Conservation (phyloP, 83 land plant species). For the Picea abies region DNA sequence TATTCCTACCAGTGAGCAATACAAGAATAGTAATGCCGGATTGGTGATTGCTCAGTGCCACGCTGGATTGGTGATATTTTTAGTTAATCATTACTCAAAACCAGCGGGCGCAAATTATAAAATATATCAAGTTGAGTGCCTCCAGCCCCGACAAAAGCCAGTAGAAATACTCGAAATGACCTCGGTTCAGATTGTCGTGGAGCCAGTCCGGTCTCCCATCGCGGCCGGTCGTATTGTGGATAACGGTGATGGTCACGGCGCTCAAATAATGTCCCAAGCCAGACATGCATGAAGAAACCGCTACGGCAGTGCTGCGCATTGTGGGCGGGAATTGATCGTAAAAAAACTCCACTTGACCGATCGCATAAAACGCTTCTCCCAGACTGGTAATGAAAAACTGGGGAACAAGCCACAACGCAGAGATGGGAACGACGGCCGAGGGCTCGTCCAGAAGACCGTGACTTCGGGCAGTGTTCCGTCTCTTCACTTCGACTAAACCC, state of each 20-base stretch:
- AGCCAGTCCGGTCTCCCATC: conserved; percentile 50
- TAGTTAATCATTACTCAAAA: too few relatives aligned
- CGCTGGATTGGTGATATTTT: too few relatives aligned
- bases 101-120: conserved; percentile 23
- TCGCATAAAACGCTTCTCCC: conserved; percentile 42
- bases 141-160: conserved; percentile 51
- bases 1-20: too few relatives aligned
- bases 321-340: conserved; percentile 68
- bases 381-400: conserved; percentile 36
- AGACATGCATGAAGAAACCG: conserved; percentile 38
- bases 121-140: conserved; percentile 40
- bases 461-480: conserved; percentile 26
- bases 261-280: conserved; percentile 53
- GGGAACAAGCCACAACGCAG: conserved; percentile 23
- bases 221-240: conserved; percentile 27
- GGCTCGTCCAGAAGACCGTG: conserved; percentile 20
- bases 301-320: conserved; percentile 56
- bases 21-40: too few relatives aligned
- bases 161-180: conserved; percentile 58
- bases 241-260: conserved; percentile 29
- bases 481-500: conserved; percentile 52
- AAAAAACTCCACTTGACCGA: conserved; percentile 60
- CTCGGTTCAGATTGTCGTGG: conserved; percentile 40
- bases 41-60: too few relatives aligned
- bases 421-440: conserved; percentile 54